Evolutionary conservation across 148 eudicot genomes (phyloP), one percentile per base, ranked within the genome.

Genomic region (Salicornia ramosissima): DNA sequence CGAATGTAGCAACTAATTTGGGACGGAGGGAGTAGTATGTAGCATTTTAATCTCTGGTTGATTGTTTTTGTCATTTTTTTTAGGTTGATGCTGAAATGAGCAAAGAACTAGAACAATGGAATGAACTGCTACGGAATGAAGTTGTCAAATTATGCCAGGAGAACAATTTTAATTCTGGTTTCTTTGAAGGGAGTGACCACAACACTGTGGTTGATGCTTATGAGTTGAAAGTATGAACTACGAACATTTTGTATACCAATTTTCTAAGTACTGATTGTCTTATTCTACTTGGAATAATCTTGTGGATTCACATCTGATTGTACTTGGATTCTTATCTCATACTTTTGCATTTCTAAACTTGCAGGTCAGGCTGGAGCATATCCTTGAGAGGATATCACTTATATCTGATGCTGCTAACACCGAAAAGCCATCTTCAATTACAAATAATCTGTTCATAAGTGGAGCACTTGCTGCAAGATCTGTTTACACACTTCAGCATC

Each of bases 381-480:
- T 91, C 63, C 90, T 94, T 74, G 97, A 94, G 80, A 86, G 99
- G 78, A 91, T 91, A 82, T 77, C 87, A 28, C 68, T 94, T 56
- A 89, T 94, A 80, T 91, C 91, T 40, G 97, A 91, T 80, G 99
- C 97, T 69, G 97, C 90, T 54, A 91, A 91, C 64, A 94, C 99
- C 33, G 99, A 94, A 83, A 94, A 85, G 65, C 97, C 99, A 68
- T 87, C 99, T 25, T 68, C 66, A 47, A 72, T 94, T 63, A 79
- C 85, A 25, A 77, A 73, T 61, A 70, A 81, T 80, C 71, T 91
- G 75, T 94, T 86, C 79, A 94, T 94, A 58, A 96, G 99, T 71
- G 97, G 99, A 56, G 93, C 97, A 25, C 78, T 94, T 71, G 99
- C 96, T 76, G 99, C 99, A 25, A 88, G 96, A 85, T 89, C 99